phyloP scores from a whole-genome alignment of 495 filamentous ascomycete species.

The Penicillium daleae region DNA sequence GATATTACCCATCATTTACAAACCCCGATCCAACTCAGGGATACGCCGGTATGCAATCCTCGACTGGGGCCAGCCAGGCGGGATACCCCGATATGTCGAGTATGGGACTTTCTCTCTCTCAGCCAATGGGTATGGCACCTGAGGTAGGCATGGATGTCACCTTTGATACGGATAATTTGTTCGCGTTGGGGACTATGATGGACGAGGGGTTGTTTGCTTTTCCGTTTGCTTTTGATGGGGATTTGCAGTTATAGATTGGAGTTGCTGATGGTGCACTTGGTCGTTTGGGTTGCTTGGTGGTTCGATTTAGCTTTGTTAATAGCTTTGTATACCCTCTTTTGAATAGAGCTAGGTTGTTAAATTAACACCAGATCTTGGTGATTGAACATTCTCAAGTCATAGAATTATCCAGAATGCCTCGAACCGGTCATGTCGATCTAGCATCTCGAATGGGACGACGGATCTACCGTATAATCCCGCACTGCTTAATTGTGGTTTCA shows the following conservation, averaged over 20 bases:
- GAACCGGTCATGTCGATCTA: no score
- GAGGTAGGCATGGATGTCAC: slow-evolving; percentile 35
- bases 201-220: slow-evolving; percentile 44
- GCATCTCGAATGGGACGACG: no score
- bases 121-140: slow-evolving; percentile 30
- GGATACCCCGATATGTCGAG: slow-evolving; percentile 23
- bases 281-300: neutral
- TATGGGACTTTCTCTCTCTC: slow-evolving; percentile 16
- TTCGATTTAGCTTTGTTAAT: neutral
- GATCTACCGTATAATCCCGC: no score
- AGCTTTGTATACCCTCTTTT: neutral
- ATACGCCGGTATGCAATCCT: slow-evolving; percentile 10
- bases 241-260: slow-evolving; percentile 21
- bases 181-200: slow-evolving; percentile 41
- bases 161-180: slow-evolving; percentile 36
- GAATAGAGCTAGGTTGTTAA: neutral
- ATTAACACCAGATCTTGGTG: no score
- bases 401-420: no score
- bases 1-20: slow-evolving; percentile 23
- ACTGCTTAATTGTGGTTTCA: no score
- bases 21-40: slow-evolving; percentile 10
- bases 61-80: neutral
- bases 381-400: no score
- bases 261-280: neutral
- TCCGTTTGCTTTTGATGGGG: slow-evolving; percentile 36